Base-by-base conservation (phyloP, 129 eudicot genomes). In the Flaveria brownii region DNA sequence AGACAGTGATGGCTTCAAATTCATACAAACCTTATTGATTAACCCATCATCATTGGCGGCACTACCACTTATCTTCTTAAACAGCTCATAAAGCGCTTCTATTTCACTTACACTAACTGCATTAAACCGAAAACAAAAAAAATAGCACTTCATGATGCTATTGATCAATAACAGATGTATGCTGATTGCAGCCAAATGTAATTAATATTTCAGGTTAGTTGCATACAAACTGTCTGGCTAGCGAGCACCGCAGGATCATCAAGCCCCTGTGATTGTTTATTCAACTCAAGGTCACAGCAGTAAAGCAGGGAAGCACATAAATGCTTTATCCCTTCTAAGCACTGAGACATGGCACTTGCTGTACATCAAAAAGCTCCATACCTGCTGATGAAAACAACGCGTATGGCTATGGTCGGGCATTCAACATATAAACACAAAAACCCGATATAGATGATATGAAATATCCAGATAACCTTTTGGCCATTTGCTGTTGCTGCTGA, bases 71-170 rank as follows among this genome's bases (percentile, higher is more conserved):
- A 92, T 92, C 89, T 85, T 89, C 86, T 92, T 89, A 70, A 89
- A 92, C 22, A 92, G 78, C 87, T 89, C 98, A 61, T 92, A 92
- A 69, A 92, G 91, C 13, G 93, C 98, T 84, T 92, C 96, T 46
- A 92, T 90, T 77, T 92, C 96, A 76, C 93, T 92, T 76, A 89
- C 98, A 80, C 98, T 92, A 85, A 92, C 98, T 92, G 93, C 91
- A 84, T 46, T 17, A 25, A 57, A 69, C 70, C 49, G 12, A 33
- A 45, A 60, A 46, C 30, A 75, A 22, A 39, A 16, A 7, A 16
- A 7, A 72, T 4, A 17, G 46, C 15, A 41, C 36, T 60, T 46
- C 49, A 17, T 64, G 57, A 74, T 42, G 16, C 23, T 25, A 43
- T 5, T 28, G 26, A 43, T 28, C 47, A 43, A 15, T 52, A 17